Evolutionary conservation across 2,329 filamentous ascomycete species (phyloP), one percentile per base, ranked within the genome.

Genomic region (Diaporthe sp.): DNA sequence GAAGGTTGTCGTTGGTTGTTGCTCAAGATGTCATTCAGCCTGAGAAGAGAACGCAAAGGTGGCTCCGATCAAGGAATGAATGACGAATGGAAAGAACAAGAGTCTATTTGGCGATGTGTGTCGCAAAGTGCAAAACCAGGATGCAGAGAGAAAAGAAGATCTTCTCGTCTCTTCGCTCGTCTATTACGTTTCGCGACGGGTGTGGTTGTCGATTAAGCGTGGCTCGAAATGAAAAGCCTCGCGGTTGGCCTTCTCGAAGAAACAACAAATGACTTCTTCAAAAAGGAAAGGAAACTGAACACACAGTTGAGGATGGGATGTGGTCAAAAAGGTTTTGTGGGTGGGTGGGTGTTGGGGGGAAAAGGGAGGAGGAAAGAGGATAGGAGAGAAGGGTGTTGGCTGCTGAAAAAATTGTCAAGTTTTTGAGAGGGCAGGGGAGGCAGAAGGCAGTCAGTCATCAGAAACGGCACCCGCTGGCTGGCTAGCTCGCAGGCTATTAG

Each of bases 201-300:
- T 53, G 58, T 76, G 63, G 61, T 39, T 57, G 70, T 55, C 49
- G 70, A 76, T 71, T 65, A 58, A 58, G 71, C 42, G 34, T 39
- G 65, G 75, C 70, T 57, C 47, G 22, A 55, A 53, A 73, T 73
- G 57, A 73, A 76, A 77, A 81, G 80, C 83, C 81, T 83, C 82
- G 82, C 65, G 13, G 79, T 78, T 80, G 77, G 82, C 85, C 84
- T 86, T 86, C 83, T 83, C 80, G 81, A 85, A 86, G 81, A 84
- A 82, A 76, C 75, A 75, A 82, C 82, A 82, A 82, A 79, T 79
- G 82, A 80, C 81, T 80, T 84, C 85, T 87, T 87, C 84, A 82
- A 84, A 86, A 87, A 84, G 82, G 83, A 85, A 85, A 83, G 84
- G 84, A 85, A 80, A 78, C 77, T 74, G 76, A 83, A 82, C 81